A percentile compares a stretch with the other conserved stretches of the same genome.
Conservation (phyloP, 768 basidiomycete species). For the Tulasnella sp. region DNA sequence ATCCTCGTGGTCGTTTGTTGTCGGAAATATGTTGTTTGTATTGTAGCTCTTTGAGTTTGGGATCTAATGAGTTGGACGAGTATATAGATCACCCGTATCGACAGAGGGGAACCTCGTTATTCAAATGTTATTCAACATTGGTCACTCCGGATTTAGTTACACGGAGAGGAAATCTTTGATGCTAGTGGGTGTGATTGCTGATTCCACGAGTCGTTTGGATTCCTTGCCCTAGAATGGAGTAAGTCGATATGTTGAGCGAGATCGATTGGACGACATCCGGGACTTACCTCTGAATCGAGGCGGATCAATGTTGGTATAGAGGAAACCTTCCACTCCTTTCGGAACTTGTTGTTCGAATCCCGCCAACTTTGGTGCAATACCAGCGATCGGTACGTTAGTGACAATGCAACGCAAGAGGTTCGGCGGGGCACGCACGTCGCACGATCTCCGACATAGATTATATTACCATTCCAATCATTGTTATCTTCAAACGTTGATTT, state of each 20-base stretch:
- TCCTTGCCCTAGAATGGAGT: conserved; percentile 1
- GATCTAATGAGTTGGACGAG: too few relatives aligned
- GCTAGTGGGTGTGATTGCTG: background rate
- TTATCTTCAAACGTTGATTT: conserved; percentile 9
- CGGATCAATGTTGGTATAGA: conserved; percentile 10
- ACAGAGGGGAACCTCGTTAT: background rate
- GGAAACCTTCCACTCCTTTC: conserved; percentile 8
- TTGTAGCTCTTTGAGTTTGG: background rate
- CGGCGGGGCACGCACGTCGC: background rate
- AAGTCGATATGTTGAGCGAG: background rate
- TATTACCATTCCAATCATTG: conserved; percentile 2
- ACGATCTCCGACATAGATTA: conserved; percentile 14
- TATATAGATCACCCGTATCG: background rate
- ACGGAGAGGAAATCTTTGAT: conserved; percentile 1
- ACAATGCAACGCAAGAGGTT: background rate
- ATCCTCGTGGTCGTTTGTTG: too few relatives aligned
- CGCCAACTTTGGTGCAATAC: background rate
- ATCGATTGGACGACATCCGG: background rate
- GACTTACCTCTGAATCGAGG: conserved; percentile 2
- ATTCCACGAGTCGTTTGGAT: conserved; percentile 3
- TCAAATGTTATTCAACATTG: too few relatives aligned
- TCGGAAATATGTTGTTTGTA: background rate
- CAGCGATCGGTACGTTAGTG: background rate
- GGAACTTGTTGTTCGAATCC: conserved; percentile 7
- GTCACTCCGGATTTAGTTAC: too few relatives aligned